Evolutionary conservation across 129 eudicot species (phyloP).

Genomic region (Arctium minus): DNA sequence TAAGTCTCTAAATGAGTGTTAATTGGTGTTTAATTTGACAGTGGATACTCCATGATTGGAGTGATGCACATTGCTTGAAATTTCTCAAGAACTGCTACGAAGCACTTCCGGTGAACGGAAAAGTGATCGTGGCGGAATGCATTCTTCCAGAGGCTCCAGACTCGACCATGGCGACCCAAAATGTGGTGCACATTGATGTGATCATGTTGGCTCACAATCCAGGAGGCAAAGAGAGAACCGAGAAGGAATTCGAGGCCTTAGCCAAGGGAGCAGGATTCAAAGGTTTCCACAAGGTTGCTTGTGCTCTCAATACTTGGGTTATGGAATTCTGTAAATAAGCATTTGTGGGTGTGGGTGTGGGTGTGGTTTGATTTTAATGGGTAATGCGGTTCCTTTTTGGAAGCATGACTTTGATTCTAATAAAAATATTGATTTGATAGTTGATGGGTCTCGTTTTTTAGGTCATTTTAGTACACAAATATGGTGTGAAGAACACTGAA

Average conservation of each 20-base stretch:
- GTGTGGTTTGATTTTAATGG: not conserved
- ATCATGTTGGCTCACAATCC: slow-evolving; percentile 78
- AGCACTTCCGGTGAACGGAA: slow-evolving; percentile 66
- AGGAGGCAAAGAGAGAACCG: slow-evolving; percentile 83
- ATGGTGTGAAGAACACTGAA: no score
- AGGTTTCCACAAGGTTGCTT: slow-evolving; percentile 40
- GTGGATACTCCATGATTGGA: slow-evolving; percentile 92
- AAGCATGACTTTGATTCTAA: not conserved
- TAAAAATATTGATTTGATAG: no score
- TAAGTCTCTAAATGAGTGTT: not conserved
- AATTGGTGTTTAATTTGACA: slow-evolving; percentile 8
- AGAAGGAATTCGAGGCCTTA: slow-evolving; percentile 56
- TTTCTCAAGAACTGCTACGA: slow-evolving; percentile 58
- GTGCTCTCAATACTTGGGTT: slow-evolving; percentile 64
- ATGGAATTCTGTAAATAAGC: slow-evolving; percentile 53
- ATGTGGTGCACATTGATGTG: slow-evolving; percentile 56
- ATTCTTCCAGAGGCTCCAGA: slow-evolving; percentile 69
- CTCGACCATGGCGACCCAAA: slow-evolving; percentile 38
- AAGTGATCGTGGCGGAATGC: slow-evolving; percentile 65
- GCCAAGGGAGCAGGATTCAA: slow-evolving; percentile 67
- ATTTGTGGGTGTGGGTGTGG: not conserved
- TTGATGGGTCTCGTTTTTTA: not conserved
- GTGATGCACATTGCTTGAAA: slow-evolving; percentile 62
- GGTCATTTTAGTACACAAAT: no score
- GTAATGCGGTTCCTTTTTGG: not conserved